Evolutionary conservation across 2,329 filamentous ascomycete genomes (phyloP).

Genomic region (Calonectria pseudoturangicola): DNA sequence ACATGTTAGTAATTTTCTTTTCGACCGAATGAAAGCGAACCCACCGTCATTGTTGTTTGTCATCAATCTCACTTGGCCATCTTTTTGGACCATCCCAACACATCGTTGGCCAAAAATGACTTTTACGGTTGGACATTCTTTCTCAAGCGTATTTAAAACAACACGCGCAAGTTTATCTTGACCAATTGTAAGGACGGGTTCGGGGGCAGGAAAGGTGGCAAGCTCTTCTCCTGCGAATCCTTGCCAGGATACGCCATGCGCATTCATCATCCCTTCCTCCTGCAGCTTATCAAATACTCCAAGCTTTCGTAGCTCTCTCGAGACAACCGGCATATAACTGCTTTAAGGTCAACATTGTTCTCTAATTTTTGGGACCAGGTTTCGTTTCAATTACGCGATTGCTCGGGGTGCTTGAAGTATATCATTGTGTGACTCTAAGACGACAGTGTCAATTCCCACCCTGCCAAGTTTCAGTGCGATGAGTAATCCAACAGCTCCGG

Average conservation of each 20-base stretch:
- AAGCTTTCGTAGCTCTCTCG: not conserved
- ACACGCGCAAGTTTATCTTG: not conserved
- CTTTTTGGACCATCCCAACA: not conserved
- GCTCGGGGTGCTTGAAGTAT: constrained; percentile 6
- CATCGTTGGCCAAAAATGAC: constrained; percentile 5
- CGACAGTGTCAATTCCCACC: not conserved
- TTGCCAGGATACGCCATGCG: not conserved
- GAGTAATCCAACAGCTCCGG: not conserved
- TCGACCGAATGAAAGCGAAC: too few relatives aligned
- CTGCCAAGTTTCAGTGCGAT: not conserved
- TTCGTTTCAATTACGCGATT: not conserved
- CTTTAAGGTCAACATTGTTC: not conserved
- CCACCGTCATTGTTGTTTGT: not conserved
- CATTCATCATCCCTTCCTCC: not conserved
- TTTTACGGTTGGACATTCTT: not conserved
- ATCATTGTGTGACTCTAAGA: not conserved
- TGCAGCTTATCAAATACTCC: constrained; percentile 4
- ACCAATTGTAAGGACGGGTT: not conserved
- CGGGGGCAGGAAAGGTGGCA: not conserved
- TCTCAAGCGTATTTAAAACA: not conserved
- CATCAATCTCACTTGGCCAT: not conserved
- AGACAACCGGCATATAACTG: not conserved
- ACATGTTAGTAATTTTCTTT: not conserved
- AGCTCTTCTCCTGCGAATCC: not conserved
- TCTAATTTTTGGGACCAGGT: too few relatives aligned